Evolutionary conservation across 345 rosid genomes (phyloP).

Genomic region (Linum usitatissimum): DNA sequence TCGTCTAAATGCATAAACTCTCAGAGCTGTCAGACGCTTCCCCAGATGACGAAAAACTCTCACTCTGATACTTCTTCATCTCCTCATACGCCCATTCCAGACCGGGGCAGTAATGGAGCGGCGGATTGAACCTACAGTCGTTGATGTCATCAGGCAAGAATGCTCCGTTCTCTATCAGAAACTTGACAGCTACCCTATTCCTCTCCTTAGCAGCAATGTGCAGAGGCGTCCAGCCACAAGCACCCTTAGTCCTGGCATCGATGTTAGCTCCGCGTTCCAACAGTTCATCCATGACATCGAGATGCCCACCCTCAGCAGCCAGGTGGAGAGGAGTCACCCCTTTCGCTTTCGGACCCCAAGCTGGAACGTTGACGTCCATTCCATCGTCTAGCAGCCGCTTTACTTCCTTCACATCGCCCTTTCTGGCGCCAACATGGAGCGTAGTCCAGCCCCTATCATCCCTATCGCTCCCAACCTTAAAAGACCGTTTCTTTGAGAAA

Average conservation of each 20-base stretch:
- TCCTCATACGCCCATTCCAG: conserved; percentile 98
- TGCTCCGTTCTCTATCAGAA: conserved; percentile 79
- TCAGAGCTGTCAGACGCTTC: conserved; percentile 50
- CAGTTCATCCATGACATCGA: conserved; percentile 80
- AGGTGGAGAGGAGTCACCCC: conserved; percentile 92
- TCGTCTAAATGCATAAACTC: conserved; percentile 12
- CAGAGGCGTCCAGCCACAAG: conserved; percentile 98
- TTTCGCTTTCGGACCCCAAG: conserved; percentile 86
- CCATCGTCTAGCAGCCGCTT: conserved; percentile 70
- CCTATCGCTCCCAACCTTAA: conserved; percentile 33
- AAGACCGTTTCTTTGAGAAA: conserved; percentile 46
- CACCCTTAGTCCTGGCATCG: conserved; percentile 89
- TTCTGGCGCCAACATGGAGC: conserved; percentile 73
- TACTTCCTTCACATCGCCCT: conserved; percentile 75
- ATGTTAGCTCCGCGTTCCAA: conserved; percentile 92
- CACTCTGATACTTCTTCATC: conserved; percentile 42
- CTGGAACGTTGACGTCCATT: conserved; percentile 67
- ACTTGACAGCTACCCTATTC: conserved; percentile 76
- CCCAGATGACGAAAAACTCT: conserved; percentile 29
- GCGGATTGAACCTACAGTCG: conserved; percentile 85
- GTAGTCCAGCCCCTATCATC: conserved; percentile 93
- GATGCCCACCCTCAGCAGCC: conserved; percentile 92
- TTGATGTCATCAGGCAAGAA: conserved; percentile 76
- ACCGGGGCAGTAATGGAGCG: conserved; percentile 87
- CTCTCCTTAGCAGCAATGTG: conserved; percentile 83